Conservation (phyloP, 2,329 filamentous ascomycete species). For the Penicillium sp. region DNA sequence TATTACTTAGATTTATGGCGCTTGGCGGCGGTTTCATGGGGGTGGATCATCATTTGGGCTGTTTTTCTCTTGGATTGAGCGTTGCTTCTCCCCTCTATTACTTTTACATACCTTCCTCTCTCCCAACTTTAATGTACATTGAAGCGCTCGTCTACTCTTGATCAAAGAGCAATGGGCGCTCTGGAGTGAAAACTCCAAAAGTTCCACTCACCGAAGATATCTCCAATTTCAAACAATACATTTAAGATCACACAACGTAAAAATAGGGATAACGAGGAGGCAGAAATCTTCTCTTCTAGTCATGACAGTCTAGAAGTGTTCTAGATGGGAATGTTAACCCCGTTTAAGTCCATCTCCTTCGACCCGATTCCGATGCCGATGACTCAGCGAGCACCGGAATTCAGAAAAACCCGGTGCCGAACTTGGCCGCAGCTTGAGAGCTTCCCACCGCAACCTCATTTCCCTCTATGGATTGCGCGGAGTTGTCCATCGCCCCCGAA, state of each 20-base stretch:
- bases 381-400: slow-evolving; percentile 45
- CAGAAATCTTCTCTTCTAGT: background rate
- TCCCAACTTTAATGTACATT: slow-evolving; percentile 24
- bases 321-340: background rate
- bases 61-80: slow-evolving; percentile 11
- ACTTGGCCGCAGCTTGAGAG: slow-evolving; percentile 34
- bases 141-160: background rate
- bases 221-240: background rate
- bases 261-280: background rate
- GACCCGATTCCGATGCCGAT: slow-evolving; percentile 32
- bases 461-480: slow-evolving; percentile 37
- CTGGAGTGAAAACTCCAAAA: background rate
- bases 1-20: slow-evolving; percentile 18
- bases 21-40: slow-evolving; percentile 4
- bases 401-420: slow-evolving; percentile 39
- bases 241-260: background rate
- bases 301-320: background rate
- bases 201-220: background rate
- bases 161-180: background rate
- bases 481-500: slow-evolving; percentile 30
- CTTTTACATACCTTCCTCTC: slow-evolving; percentile 12
- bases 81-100: slow-evolving; percentile 17
- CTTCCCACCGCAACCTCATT: slow-evolving; percentile 32
- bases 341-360: slow-evolving; percentile 17
- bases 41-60: slow-evolving; percentile 1